Conservation (phyloP, 495 filamentous ascomycete species). For the Aspergillus kassunensis region DNA sequence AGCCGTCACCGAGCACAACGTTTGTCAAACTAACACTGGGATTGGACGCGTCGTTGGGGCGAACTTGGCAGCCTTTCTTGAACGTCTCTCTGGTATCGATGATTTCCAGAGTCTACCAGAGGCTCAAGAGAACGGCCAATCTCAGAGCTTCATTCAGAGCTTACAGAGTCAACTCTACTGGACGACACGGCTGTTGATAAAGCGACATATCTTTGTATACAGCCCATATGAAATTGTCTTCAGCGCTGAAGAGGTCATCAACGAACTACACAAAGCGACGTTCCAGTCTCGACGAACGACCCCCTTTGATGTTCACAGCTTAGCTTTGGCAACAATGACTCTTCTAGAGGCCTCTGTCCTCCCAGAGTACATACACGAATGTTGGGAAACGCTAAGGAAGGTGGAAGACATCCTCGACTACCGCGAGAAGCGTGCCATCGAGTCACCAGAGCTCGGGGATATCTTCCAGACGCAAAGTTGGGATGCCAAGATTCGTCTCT, state of each 20-base stretch:
- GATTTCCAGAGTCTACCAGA: slow-evolving; percentile 35
- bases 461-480: slow-evolving; percentile 40
- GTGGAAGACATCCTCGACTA: slow-evolving; percentile 45
- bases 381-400: slow-evolving; percentile 42
- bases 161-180: slow-evolving; percentile 69
- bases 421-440: slow-evolving; percentile 26
- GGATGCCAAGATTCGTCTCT: slow-evolving; percentile 45
- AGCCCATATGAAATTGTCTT: slow-evolving; percentile 59
- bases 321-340: slow-evolving; percentile 61
- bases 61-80: slow-evolving; percentile 36
- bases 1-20: slow-evolving; percentile 32
- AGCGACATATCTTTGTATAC: slow-evolving; percentile 52
- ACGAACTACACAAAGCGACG: slow-evolving; percentile 52
- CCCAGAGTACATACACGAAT: slow-evolving; percentile 37
- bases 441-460: slow-evolving; percentile 31
- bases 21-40: slow-evolving; percentile 41
- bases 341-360: slow-evolving; percentile 61
- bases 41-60: slow-evolving; percentile 37
- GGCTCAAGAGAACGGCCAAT: slow-evolving; percentile 23
- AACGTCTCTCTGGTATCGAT: slow-evolving; percentile 37
- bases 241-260: slow-evolving; percentile 55
- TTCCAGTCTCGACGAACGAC: slow-evolving; percentile 37
- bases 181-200: slow-evolving; percentile 63
- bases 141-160: slow-evolving; percentile 35
- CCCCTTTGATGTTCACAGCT: slow-evolving; percentile 71